Percentiles rank a stretch among this genome's conserved stretches.
Evolutionary conservation across 352 stramenopile species (phyloP).

Genomic region (Blastocystis sp.): DNA sequence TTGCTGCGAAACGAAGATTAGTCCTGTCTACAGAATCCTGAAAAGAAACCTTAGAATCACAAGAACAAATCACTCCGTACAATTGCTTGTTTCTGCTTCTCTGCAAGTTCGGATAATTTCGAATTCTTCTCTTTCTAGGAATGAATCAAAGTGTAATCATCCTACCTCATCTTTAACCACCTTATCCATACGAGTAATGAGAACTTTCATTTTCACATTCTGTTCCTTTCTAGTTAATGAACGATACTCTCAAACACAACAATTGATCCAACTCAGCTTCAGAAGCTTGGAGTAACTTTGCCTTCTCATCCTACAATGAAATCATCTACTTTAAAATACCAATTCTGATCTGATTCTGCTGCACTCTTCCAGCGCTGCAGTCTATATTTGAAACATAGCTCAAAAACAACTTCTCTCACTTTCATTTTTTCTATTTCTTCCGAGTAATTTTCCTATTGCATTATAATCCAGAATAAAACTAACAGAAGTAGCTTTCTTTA

Average conservation of each 20-base stretch:
- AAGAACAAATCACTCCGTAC: not conserved
- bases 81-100: not conserved
- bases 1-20: not conserved
- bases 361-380: not conserved
- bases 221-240: conserved; percentile 2
- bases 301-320: not conserved
- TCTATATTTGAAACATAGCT: not conserved
- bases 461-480: no score
- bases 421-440: no score
- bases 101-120: not conserved
- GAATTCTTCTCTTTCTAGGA: not conserved
- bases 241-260: not conserved
- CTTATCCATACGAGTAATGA: not conserved
- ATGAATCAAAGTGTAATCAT: not conserved
- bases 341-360: not conserved
- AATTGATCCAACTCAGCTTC: not conserved
- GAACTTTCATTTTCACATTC: conserved; percentile 25
- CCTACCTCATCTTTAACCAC: not conserved
- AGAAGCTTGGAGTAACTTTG: not conserved
- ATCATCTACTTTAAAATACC: not conserved
- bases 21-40: not conserved
- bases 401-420: no score
- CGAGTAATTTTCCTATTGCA: no score
- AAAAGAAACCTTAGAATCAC: not conserved
- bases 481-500: no score